Conservation (phyloP, 208 protist genomes). For the Trypanosoma congolense region DNA sequence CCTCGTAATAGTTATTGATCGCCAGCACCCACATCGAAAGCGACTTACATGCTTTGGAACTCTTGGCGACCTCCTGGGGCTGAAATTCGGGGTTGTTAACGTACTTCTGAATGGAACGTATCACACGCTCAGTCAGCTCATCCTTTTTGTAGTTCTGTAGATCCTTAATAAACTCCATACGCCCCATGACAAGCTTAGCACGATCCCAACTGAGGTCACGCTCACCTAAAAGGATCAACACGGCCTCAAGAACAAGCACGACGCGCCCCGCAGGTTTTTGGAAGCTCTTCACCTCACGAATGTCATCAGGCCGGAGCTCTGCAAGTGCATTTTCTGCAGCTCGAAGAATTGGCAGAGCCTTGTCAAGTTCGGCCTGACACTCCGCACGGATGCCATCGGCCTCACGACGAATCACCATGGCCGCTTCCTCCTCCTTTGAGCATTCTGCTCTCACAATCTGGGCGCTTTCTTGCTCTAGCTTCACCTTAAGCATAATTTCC, state of each 20-base stretch:
- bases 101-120: conserved; percentile 92
- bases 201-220: conserved; percentile 92
- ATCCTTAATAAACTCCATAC: conserved; percentile 91
- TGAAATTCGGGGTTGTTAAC: conserved; percentile 92
- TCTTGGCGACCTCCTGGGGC: conserved; percentile 90
- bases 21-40: conserved; percentile 94
- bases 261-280: conserved; percentile 88
- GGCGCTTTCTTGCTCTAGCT: conserved; percentile 85
- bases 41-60: conserved; percentile 91
- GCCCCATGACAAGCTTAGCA: conserved; percentile 89
- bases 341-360: conserved; percentile 92
- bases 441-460: conserved; percentile 80
- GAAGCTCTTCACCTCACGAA: conserved; percentile 92
- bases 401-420: conserved; percentile 83
- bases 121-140: conserved; percentile 79
- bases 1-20: conserved; percentile 93
- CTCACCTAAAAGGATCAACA: conserved; percentile 89
- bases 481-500: conserved; percentile 89
- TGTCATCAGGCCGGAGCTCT: conserved; percentile 90
- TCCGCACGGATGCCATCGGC: conserved; percentile 87
- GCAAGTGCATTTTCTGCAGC: conserved; percentile 90
- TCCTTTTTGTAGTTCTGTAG: conserved; percentile 92
- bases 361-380: conserved; percentile 92
- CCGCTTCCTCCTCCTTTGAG: conserved; percentile 83
- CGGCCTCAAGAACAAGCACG: conserved; percentile 90